Evolutionary conservation across 2,329 filamentous ascomycete species (phyloP), one percentile per base, ranked within the genome.

Genomic region (Chaetomium olivaceum): DNA sequence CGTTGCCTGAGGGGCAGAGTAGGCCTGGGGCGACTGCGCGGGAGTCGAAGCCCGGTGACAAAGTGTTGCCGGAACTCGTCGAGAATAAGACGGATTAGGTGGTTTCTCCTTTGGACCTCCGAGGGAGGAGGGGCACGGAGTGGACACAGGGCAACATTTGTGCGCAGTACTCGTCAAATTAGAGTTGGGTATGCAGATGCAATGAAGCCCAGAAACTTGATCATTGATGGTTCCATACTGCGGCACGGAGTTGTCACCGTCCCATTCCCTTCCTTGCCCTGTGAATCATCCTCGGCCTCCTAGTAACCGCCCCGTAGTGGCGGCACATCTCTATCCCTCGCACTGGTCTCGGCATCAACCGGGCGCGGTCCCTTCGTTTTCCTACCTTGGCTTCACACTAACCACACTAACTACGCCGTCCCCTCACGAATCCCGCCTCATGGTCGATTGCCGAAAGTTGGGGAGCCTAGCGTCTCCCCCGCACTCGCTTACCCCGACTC

Each of bases 21-120:
- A 71, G 77, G 62, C 68, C 71, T n/a, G 77, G 77, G 14, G 77
- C 74, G 55, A 74, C 69, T 62, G 62, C 65, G 46, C 71, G 64
- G 43, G 75, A 76, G 66, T 58, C 70, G 5, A 69, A 68, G 63
- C 63, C 63, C 8, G 76, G 76, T 23, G 74, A 76, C 7, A 77
- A 73, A 72, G 74, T 79, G 66, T 69, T 79, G 67, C 76, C 77
- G 56, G 75, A 76, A 64, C 68, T 79, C 67, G 72, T 77, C 51
- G 72, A 78, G 72, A 76, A 75, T 63, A 68, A 65, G 61, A 58
- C 48, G 33, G 62, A 65, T 39, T 65, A 58, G 25, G 5, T 1
- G 16, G 12, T 6, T 39, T 16, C 14, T 19, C 36, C 2, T 39
- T 39, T 39, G 12, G 36, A 6, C 5, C 14, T 19, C 14, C 14